Conservation (phyloP, 768 basidiomycete genomes). For the Lanmaoa rubissima region DNA sequence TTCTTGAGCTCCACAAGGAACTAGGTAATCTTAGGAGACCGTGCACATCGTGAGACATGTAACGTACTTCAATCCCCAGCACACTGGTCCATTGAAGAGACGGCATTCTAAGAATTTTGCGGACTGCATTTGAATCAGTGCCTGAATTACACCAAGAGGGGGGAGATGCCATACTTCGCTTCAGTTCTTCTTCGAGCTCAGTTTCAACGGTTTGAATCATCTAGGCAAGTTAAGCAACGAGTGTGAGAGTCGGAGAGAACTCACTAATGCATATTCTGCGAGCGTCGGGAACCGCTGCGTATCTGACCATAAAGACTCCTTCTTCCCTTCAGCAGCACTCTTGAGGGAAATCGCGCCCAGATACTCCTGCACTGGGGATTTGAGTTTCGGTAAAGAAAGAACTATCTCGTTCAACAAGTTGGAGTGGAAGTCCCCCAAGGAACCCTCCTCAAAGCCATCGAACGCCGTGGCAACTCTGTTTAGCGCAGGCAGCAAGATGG, state of each 20-base stretch:
- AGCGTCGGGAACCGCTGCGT: constrained; percentile 52
- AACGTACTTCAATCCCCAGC: constrained; percentile 64
- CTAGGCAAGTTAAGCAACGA: constrained; percentile 36
- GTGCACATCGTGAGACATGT: neutral
- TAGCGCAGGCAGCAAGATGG: constrained; percentile 72
- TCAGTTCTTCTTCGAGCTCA: constrained; percentile 74
- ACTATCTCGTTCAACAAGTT: constrained; percentile 69
- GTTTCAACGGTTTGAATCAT: constrained; percentile 63
- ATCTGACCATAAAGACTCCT: constrained; percentile 68
- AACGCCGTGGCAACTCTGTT: constrained; percentile 67
- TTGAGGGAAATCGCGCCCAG: constrained; percentile 57
- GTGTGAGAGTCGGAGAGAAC: constrained; percentile 18
- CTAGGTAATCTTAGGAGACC: constrained; percentile 35
- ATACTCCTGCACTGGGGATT: constrained; percentile 50
- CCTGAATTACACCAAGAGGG: neutral
- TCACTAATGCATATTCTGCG: constrained; percentile 58
- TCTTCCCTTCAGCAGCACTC: constrained; percentile 62
- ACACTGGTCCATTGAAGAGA: constrained; percentile 68
- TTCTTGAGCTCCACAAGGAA: constrained; percentile 79
- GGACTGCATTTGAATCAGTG: constrained; percentile 43
- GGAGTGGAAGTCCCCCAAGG: constrained; percentile 60
- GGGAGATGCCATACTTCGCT: constrained; percentile 44
- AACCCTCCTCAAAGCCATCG: constrained; percentile 39
- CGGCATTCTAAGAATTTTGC: constrained; percentile 70
- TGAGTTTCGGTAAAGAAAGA: constrained; percentile 62